Base-by-base conservation (phyloP, 331 rosid genomes). In the Pyrus hybrid region DNA sequence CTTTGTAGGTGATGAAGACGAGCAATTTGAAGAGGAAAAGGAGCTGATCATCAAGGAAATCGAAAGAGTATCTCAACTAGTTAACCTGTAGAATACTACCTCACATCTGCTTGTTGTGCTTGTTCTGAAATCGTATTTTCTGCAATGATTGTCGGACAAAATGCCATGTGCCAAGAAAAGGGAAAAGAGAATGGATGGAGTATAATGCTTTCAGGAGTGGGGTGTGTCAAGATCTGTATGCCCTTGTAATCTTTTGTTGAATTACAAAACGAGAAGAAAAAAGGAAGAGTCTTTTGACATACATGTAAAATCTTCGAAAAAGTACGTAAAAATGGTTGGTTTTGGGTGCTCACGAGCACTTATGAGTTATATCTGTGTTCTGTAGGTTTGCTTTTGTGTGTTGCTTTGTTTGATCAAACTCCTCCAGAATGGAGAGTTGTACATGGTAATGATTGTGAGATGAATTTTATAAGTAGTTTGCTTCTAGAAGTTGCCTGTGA, bases 21-120 rank as follows among this genome's bases (percentile, higher is more conserved):
- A 94, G 56, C 97, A 94, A 83, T 92, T 92, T 77, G 97, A 94
- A 57, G 97, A 92, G 82, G 97, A 92, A 80, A 94, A 94, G 68
- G 97, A 92, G 81, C 80, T 87, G 72, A 92, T 94, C 86, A 90
- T 92, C 49, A 84, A 67, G 74, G 99, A 94, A 89, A 90, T 94
- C 14, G 86, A 72, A 72, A 76, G 87, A 86, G 41, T 89, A 65
- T 65, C 90, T 0, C 73, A 77, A 5, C n/a, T 63, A 23, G 76
- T 74, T 28, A 54, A 67, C 9, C 80, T 76, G 45, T 70, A 41
- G 47, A 63, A 29, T 32, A 64, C 83, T 88, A 80, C 80, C 67
- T 37, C 72, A 66, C 30, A 62, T 72, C 69, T 70, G 73, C 66
- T 60, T 37, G 56, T 70, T 32, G 72, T 65, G 67, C 33, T 80